Base-by-base conservation (phyloP, 164 flowering plant genomes). In the Platanus orientalis region DNA sequence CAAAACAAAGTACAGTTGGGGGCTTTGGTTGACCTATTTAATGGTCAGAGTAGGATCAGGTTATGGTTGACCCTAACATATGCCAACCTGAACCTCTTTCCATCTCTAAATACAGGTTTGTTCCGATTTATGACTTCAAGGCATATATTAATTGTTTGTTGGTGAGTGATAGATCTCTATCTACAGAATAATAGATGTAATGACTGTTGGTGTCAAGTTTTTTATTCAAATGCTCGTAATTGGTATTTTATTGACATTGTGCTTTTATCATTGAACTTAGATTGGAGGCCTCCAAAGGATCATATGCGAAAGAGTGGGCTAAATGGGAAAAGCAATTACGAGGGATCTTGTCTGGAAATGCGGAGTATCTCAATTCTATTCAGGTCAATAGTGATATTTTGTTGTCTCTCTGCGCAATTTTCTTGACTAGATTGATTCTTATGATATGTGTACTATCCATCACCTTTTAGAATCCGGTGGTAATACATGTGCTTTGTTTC, bases 311-410 rank as follows among this genome's bases (percentile, higher is more conserved):
- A 34, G 96, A 89, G 29, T 94, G 99, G 99, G 69, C 71, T 57
- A 79, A 77, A 58, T 94, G 99, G 99, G 99, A 94, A 73, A 86
- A 81, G 71, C 71, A 75, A 28, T 60, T 94, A 70, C 78, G 96
- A 34, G 85, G 84, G 53, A 64, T 72, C 56, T 62, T 89, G 64
- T 48, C 64, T 54, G 76, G 62, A 63, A 80, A 86, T 74, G 71
- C 89, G 2, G 96, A 88, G 28, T 85, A 84, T 79, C 80, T 91
- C 30, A 81, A 78, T 58, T 80, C 93, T 58, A 73, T 89, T 73
- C 99, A 94, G 96, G 99, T 91, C 9, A 49, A 24, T 58, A 60
- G 9, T 23, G 5, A 10, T 30, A 28, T 21, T 52, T 40, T 55
- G 3, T 24, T 29, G 26, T 20, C 25, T 32, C 32, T 16, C 11